Conservation (phyloP, 306 rosid species). For the Dalbergia cochinchinensis region DNA sequence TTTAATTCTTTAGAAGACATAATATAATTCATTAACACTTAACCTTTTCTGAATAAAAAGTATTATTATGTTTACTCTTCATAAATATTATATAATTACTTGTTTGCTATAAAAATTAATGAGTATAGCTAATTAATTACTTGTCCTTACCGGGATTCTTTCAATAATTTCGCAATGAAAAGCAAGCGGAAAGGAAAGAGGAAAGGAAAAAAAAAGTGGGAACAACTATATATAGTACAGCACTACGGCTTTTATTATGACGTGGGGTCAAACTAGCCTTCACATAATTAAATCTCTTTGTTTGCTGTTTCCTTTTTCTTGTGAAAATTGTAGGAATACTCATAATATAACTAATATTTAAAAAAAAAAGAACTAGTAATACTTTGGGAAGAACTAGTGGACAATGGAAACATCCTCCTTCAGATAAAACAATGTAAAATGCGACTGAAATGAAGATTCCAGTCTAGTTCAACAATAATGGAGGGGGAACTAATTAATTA, state of each 20-base stretch:
- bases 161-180: constrained; percentile 32
- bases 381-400: background rate
- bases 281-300: constrained; percentile 8
- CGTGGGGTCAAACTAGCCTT: constrained; percentile 45
- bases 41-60: too few species aligned
- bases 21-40: too few species aligned
- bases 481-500: too few species aligned
- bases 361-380: background rate
- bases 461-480: too few species aligned
- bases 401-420: constrained; percentile 37
- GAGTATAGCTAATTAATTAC: background rate
- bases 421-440: too few species aligned
- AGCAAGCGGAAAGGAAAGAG: background rate
- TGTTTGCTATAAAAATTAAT: background rate
- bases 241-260: constrained; percentile 24
- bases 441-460: background rate
- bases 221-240: constrained; percentile 28
- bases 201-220: background rate
- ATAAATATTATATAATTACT: too few species aligned
- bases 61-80: too few species aligned
- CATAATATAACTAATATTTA: background rate
- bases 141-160: constrained; percentile 3
- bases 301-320: background rate
- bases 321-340: background rate
- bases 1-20: too few species aligned